Conservation (phyloP, 2,329 filamentous ascomycete genomes). For the Fusarium odoratissimum region DNA sequence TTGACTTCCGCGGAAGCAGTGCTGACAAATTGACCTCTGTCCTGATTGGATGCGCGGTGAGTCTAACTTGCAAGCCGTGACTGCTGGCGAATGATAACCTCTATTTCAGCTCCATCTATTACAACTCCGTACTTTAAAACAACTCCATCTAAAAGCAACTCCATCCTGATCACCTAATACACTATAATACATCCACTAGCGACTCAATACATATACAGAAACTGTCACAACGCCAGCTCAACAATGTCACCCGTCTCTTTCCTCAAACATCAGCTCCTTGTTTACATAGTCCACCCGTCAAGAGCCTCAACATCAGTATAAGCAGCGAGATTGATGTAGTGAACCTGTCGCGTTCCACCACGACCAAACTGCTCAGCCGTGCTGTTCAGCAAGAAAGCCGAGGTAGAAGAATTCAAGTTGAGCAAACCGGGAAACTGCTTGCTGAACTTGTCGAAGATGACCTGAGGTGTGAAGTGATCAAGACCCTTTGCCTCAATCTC, state of each 20-base stretch:
- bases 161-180: fast-evolving
- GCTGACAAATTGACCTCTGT: background rate
- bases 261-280: fast-evolving
- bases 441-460: background rate
- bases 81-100: fast-evolving
- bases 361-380: background rate
- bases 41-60: fast-evolving
- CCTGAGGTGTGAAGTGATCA: background rate
- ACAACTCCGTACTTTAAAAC: background rate
- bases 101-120: too few species aligned
- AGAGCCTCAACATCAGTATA: background rate
- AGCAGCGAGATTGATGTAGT: background rate
- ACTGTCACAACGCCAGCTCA: fast-evolving
- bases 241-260: fast-evolving
- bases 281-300: background rate
- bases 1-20: slow-evolving; percentile 4
- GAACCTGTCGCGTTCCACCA: background rate
- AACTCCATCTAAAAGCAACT: fast-evolving
- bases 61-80: background rate
- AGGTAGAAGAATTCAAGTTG: background rate
- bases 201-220: fast-evolving
- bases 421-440: background rate
- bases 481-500: background rate
- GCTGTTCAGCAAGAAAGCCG: background rate
- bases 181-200: fast-evolving